Conservation (phyloP, 2,329 filamentous ascomycete species). For the Epichloe uncinata region DNA sequence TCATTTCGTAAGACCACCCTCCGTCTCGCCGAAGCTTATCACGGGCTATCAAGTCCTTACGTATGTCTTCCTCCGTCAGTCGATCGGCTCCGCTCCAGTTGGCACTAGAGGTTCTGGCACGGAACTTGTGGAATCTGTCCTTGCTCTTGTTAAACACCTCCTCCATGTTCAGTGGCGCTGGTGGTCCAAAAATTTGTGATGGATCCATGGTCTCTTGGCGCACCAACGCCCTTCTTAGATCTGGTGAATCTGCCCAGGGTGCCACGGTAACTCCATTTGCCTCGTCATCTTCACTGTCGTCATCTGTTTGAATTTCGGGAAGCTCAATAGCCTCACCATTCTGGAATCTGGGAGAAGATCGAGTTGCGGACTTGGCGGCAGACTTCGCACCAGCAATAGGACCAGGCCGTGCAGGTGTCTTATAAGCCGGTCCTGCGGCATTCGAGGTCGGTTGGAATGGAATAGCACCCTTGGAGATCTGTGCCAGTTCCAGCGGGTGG, state of each 20-base stretch:
- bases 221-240: conserved; percentile 60
- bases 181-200: conserved; percentile 75
- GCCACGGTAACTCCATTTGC: conserved; percentile 45
- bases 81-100: conserved; percentile 79
- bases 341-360: conserved; percentile 72
- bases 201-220: conserved; percentile 80
- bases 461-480: conserved; percentile 78
- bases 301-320: conserved; percentile 90
- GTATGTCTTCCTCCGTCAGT: conserved; percentile 78
- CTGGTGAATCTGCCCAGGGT: conserved; percentile 80
- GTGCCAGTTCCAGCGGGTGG: conserved; percentile 72
- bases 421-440: conserved; percentile 42
- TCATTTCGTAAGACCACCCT: conserved; percentile 64
- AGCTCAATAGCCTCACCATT: conserved; percentile 85
- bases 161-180: conserved; percentile 83
- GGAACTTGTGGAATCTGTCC: conserved; percentile 74
- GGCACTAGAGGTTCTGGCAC: conserved; percentile 81
- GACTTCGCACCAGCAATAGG: conserved; percentile 34
- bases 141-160: conserved; percentile 89
- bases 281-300: conserved; percentile 67
- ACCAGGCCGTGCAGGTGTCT: conserved; percentile 53
- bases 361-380: conserved; percentile 43
- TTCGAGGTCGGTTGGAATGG: conserved; percentile 66
- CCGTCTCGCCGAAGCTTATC: conserved; percentile 72
- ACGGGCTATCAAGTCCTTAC: conserved; percentile 63